A percentile compares a stretch with the other conserved stretches of the same genome.
phyloP scores from a whole-genome alignment of 106 monocot genomes.

The Xerophyta viscosa region DNA sequence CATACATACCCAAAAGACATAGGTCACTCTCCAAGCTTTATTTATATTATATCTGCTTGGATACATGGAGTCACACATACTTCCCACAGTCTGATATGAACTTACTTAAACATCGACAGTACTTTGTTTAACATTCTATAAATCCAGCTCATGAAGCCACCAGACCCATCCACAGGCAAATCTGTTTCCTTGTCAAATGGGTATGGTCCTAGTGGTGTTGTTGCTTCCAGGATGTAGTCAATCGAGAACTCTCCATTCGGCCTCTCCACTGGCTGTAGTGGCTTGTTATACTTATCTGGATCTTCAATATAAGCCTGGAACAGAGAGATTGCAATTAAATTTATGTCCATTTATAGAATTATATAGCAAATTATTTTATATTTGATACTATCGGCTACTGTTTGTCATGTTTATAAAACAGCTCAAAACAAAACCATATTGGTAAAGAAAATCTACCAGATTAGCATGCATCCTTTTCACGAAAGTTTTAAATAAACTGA shows the following conservation, averaged over 20 bases:
- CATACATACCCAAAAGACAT: no score
- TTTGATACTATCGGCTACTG: no score
- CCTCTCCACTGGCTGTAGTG: constrained; percentile 21
- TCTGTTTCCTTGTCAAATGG: constrained; percentile 38
- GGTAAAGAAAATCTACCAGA: constrained; percentile 23
- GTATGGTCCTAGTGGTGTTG: constrained; percentile 26
- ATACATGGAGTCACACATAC: no score
- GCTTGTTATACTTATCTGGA: constrained; percentile 21
- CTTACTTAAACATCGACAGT: no score
- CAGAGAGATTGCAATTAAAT: background rate
- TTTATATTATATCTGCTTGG: no score
- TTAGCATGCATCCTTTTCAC: constrained; percentile 50
- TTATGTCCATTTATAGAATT: no score
- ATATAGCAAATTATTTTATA: no score
- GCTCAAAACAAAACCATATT: no score
- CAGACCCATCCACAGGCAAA: constrained; percentile 13
- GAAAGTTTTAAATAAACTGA: constrained; percentile 28
- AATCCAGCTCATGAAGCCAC: background rate
- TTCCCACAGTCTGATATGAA: no score
- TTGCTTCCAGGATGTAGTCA: constrained; percentile 28
- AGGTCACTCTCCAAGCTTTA: no score
- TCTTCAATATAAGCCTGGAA: constrained; percentile 34
- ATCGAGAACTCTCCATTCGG: constrained; percentile 36
- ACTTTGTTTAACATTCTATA: background rate
- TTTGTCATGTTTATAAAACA: no score